Evolutionary conservation across 805 yeast genomes (phyloP), one percentile per base, ranked within the genome.

Genomic region (Vanderwaltozyma polyspora): DNA sequence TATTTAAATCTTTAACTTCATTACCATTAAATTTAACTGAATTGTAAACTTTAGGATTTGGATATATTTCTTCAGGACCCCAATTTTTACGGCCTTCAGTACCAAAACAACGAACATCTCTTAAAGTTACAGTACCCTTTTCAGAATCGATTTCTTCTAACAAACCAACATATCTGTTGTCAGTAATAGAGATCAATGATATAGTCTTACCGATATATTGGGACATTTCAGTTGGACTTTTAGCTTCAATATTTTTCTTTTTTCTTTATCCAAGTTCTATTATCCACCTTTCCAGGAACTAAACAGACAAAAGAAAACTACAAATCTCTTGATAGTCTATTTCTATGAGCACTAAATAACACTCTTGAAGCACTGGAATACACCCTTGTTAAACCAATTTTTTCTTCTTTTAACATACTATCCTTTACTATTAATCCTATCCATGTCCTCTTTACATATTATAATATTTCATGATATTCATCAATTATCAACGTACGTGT

Each of bases 1-100:
- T 91, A 45, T 76, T 75, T 57, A 91, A 68, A 51, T 82, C 95
- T 60, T 83, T 81, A 16, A 91, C 96, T 49, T 89, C 96, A 18
- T 82, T 74, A 25, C 98, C 98, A 46, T 87, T 74, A 57, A 91
- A 81, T 36, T 80, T 82, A 33, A 91, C 84, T 37, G 71, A 72
- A 19, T 82, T 87, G 59, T 74, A 83, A 12, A 79, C 68, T 28
- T 66, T 68, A n/a, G 66, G 59, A 14, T 83, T 77, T 6, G 93
- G 79, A 36, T 74, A 70, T 27, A 85, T 76, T 56, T 84, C 93
- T 42, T 71, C 67, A 12, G 68, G 63, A 3, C 82, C 79, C 55
- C 80, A 85, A 11, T 64, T 61, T 45, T 79, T 67, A 49, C 97
- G 73, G 21, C 94, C 95, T 59, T 89, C 97, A 15, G 96, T 82